Base-by-base conservation (phyloP, 2,329 filamentous ascomycete genomes). In the Colletotrichum eremochloae region DNA sequence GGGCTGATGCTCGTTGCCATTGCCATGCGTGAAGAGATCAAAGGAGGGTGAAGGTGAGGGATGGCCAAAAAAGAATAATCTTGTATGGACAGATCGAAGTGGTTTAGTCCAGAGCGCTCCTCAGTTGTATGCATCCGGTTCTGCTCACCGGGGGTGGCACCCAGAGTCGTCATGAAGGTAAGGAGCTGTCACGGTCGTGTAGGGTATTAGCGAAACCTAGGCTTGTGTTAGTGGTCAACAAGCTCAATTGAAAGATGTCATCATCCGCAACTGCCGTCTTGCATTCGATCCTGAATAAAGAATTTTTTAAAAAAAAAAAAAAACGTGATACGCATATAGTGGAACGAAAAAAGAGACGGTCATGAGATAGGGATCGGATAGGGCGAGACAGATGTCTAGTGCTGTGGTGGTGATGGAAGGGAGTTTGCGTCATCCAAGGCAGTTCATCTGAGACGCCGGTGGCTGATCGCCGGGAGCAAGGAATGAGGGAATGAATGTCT, bases 381-480 rank as follows among this genome's bases (percentile, higher is more conserved):
- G 61, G 70, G 66, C 53, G 66, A 72, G 70, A 72, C 70, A 57
- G 3, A 20, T 56, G 46, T 70, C 55, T 63, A 48, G 38, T 55
- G 48, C 4, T 50, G n/a, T 53, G 58, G 60, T 36, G 70, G 55
- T 65, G 70, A 70, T 60, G 60, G 33, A 57, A 70, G 70, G 66
- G 70, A 72, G 66, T 72, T 52, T 69, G 70, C 70, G 60, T 72
- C 66, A 72, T 65, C 40, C 50, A 44, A 68, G 42, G 66, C 55
- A 70, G 61, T 24, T n/a, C 55, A 48, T 61, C 42, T 70, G 46
- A 64, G 67, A 70, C 55, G 46, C 12, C 4, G 24, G n/a, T 33
- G 40, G 58, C 48, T 68, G 53, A 31, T 29, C 50, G 20, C 31
- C 44, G n/a, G 3, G 36, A 55, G 46, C 44, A 50, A 50, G 40